phyloP scores from a whole-genome alignment of 768 basidiomycete species.

The Candolleomyces efflorescens region DNA sequence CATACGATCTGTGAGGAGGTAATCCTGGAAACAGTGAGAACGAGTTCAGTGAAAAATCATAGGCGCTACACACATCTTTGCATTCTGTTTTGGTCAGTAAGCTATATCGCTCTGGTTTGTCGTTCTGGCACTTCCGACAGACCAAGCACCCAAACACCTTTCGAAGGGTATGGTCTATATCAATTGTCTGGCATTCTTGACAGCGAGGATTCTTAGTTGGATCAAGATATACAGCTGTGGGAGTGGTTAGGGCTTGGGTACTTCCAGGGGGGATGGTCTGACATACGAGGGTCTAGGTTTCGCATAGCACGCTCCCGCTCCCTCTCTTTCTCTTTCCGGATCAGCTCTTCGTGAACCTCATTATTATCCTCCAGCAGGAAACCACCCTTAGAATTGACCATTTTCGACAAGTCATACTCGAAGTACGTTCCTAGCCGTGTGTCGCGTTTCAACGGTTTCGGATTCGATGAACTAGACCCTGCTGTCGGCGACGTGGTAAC shows the following conservation, averaged over 20 bases:
- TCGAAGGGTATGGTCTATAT: constrained; percentile 80
- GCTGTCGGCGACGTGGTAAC: constrained; percentile 61
- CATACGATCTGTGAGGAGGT: constrained; percentile 89
- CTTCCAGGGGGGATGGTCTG: neutral
- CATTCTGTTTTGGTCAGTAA: constrained; percentile 98
- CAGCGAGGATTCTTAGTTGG: constrained; percentile 77
- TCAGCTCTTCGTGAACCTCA: constrained; percentile 70
- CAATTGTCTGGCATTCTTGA: constrained; percentile 78
- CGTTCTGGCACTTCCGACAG: constrained; percentile 88
- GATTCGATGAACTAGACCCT: constrained; percentile 35
- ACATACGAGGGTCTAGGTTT: constrained; percentile 69
- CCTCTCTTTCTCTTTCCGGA: constrained; percentile 74
- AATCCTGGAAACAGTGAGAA: constrained; percentile 57
- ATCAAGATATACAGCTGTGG: constrained; percentile 74
- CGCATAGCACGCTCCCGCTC: constrained; percentile 76
- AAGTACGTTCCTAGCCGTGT: constrained; percentile 87
- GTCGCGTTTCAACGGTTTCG: constrained; percentile 62
- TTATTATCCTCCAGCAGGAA: constrained; percentile 90
- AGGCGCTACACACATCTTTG: constrained; percentile 62
- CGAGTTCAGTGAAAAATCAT: neutral
- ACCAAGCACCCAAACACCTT: constrained; percentile 83
- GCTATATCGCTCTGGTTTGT: constrained; percentile 88
- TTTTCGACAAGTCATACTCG: constrained; percentile 95
- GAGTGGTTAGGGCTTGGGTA: neutral
- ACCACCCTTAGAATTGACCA: constrained; percentile 95